Conservation (phyloP, 345 rosid species). For the Citrus inodora region DNA sequence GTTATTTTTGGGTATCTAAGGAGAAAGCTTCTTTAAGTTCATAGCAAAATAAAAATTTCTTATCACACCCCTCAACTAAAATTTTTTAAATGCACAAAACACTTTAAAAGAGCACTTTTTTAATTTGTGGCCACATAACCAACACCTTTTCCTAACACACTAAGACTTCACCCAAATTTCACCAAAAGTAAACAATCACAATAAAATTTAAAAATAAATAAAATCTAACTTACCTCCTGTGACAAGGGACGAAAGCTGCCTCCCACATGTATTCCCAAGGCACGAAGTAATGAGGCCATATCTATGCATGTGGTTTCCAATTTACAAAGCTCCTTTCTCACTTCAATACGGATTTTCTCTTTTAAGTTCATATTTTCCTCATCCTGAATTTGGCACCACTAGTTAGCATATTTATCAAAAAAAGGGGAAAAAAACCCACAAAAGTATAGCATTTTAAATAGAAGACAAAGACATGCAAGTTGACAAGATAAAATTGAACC, state of each 20-base stretch:
- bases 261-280: constrained; percentile 61
- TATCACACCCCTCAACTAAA: too few relatives aligned
- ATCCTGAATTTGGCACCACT: constrained; percentile 40
- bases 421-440: background rate
- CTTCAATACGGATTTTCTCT: constrained; percentile 59
- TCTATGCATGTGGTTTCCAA: constrained; percentile 56
- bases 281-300: constrained; percentile 77
- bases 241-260: constrained; percentile 52
- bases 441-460: background rate
- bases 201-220: background rate
- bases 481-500: constrained; percentile 32
- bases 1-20: background rate
- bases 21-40: background rate
- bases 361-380: constrained; percentile 74
- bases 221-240: constrained; percentile 48
- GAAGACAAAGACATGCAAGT: background rate
- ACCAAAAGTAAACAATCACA: background rate
- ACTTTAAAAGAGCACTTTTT: background rate
- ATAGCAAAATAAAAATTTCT: background rate
- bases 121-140: background rate
- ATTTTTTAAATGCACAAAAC: background rate
- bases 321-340: constrained; percentile 51
- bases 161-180: background rate
- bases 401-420: background rate
- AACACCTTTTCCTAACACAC: background rate